phyloP scores from a whole-genome alignment of 805 yeast genomes.

The Jamesozyma lodderae region DNA sequence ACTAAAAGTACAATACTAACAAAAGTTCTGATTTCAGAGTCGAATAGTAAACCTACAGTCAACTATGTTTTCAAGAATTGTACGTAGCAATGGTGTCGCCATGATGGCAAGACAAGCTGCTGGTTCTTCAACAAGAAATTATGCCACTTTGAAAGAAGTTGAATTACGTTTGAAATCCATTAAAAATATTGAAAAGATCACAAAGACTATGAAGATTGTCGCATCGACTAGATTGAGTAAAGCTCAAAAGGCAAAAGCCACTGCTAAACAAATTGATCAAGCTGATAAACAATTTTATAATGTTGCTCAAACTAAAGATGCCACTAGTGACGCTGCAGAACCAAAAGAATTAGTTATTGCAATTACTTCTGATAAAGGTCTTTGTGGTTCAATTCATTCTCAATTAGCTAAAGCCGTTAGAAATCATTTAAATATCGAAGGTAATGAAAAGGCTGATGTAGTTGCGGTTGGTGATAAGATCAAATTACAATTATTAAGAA shows the following conservation, averaged over 20 bases:
- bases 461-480: conserved; percentile 92
- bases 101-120: neutral
- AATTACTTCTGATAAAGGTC: conserved; percentile 93
- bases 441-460: conserved; percentile 57
- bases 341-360: conserved; percentile 75
- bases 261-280: conserved; percentile 75
- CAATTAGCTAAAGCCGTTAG: conserved; percentile 88
- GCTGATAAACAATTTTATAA: conserved; percentile 72
- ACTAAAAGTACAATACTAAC: too few species aligned
- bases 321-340: conserved; percentile 8
- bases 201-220: conserved; percentile 99
- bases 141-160: conserved; percentile 97
- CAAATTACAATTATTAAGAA: conserved; percentile 81
- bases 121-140: conserved; percentile 46
- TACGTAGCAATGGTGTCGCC: neutral
- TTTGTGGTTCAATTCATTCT: conserved; percentile 97
- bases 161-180: conserved; percentile 97
- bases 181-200: conserved; percentile 97
- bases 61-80: neutral
- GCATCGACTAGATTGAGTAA: conserved; percentile 93
- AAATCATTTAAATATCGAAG: conserved; percentile 48
- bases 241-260: conserved; percentile 90
- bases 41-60: neutral
- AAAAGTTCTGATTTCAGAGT: too few species aligned
- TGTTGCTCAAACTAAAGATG: conserved; percentile 65